These are phyloP conservation scores for Inga leiocalycina DNA, from an alignment of 306 rosid species.

Conservation along the genomic window DNA sequence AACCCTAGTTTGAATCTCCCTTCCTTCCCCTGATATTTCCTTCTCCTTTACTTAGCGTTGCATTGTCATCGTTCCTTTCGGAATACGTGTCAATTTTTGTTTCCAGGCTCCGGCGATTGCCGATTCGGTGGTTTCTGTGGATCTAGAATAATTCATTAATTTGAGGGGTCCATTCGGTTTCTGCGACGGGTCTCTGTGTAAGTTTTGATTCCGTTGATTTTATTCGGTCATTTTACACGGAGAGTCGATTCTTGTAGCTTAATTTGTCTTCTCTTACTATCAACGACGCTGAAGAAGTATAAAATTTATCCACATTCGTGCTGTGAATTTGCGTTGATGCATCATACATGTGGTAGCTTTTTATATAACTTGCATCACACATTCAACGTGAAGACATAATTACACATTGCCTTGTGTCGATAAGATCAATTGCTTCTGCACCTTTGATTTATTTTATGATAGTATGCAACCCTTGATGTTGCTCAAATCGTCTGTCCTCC, in stretches of 20 bases:
- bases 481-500: conserved; percentile 18
- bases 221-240: conserved; percentile 10
- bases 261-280: conserved; percentile 13
- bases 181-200: conserved; percentile 27
- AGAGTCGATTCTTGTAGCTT: not conserved
- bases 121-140: conserved; percentile 13
- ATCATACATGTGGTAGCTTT: not conserved
- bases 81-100: conserved; percentile 21
- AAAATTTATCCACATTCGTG: not conserved
- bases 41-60: not conserved
- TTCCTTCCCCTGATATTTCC: not conserved
- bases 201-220: conserved; percentile 14
- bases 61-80: conserved; percentile 21
- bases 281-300: not conserved
- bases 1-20: conserved; percentile 25
- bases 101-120: conserved; percentile 26
- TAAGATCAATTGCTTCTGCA: not conserved
- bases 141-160: not conserved
- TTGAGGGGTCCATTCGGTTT: conserved; percentile 13
- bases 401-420: not conserved
- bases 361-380: not conserved
- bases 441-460: not conserved
- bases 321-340: not conserved
- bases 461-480: not conserved
- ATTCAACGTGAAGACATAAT: not conserved